These are phyloP conservation scores for Lipomyces yamadae DNA, from an alignment of 805 yeast genomes.

Conservation along the genomic window DNA sequence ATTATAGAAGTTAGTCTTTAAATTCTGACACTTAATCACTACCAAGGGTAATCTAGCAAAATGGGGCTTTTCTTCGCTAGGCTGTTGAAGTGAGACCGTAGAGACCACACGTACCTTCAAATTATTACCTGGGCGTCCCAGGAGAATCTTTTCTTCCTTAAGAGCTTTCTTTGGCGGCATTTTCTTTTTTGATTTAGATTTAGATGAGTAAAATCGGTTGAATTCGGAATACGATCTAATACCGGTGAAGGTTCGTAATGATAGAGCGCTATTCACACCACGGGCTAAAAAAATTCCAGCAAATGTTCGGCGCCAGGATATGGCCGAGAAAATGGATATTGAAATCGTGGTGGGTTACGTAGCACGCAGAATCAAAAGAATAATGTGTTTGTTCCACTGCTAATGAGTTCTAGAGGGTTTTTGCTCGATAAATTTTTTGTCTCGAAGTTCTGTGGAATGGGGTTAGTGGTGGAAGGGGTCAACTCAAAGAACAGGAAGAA, in stretches of 20 bases:
- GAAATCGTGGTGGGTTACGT: background rate
- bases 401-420: background rate
- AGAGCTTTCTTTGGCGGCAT: slow-evolving; percentile 81
- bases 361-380: background rate
- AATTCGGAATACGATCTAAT: background rate
- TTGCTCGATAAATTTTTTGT: background rate
- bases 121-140: slow-evolving; percentile 83
- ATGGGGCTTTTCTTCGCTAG: too few relatives aligned
- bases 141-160: slow-evolving; percentile 71
- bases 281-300: background rate
- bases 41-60: too few relatives aligned
- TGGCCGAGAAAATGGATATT: background rate
- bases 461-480: background rate
- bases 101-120: slow-evolving; percentile 51
- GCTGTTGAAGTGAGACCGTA: background rate
- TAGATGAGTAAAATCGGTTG: slow-evolving; percentile 21
- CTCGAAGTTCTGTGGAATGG: background rate
- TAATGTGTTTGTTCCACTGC: background rate
- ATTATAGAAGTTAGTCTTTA: background rate
- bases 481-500: background rate
- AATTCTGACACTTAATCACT: background rate
- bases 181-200: slow-evolving; percentile 38
- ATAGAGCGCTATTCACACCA: background rate
- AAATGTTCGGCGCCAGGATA: background rate
- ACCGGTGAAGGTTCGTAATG: background rate